Base-by-base conservation (phyloP, 2,329 filamentous ascomycete genomes). In the Beauveria brongniartii region DNA sequence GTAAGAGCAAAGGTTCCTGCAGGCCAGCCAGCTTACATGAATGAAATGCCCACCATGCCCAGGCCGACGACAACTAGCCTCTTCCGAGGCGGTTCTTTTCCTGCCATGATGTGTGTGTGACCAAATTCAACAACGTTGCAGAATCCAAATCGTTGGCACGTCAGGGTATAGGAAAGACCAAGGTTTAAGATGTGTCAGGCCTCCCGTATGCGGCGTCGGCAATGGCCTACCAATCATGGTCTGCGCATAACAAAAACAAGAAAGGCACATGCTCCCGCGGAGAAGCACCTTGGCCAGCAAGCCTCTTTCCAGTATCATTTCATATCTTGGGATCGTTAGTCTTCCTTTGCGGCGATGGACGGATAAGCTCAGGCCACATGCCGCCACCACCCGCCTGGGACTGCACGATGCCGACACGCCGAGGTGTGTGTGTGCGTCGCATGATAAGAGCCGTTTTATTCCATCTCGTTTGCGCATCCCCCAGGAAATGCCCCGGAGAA, bases 41-140 rank as follows among this genome's bases (percentile, higher is more conserved):
- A 93, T 47, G 89, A 87, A 66, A 94, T 88, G 44, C 89, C 91
- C 50, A 96, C 92, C 92, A 97, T 97, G 2, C 92, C 92, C 74
- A 96, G 75, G 10, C 92, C 92, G 44, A 96, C 90, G 43, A 96
- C 86, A 2, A 95, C 91, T 41, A 95, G 76, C 69, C 81, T 86
- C 72, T 90, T 91, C 51, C 64, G 68, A 63, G 61, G 54, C 12
- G 40, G 20, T 14, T 48, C 22, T 26, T 12, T 47, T 26, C 22
- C 50, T 43, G 24, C 43, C 54, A 52, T 62, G 41, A n/a, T 44
- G 52, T 20, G n/a, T 26, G 9, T 18, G n/a, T 24, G 30, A 18
- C 5, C 34, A 40, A 18, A 7, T 24, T 41, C 10, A 9, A 28
- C 14, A 18, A 28, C 5, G 24, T 20, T 43, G 52, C 28, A 55